Conservation (phyloP, 768 basidiomycete species). For the Tricholomella constricta region DNA sequence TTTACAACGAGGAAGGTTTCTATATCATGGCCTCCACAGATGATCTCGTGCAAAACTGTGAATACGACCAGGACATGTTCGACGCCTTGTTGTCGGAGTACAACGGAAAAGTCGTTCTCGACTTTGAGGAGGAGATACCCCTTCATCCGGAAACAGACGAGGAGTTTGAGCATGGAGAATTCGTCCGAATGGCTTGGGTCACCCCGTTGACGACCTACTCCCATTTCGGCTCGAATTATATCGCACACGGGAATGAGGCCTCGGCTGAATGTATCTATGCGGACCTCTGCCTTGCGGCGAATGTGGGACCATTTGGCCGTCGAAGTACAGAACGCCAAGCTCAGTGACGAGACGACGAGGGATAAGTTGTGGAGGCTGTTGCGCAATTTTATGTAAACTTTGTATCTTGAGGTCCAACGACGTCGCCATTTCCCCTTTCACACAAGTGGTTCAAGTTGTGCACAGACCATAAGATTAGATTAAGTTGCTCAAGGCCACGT, state of each 20-base stretch:
- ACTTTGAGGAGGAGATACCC: not conserved
- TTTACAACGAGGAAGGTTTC: not conserved
- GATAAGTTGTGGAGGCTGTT: too few relatives aligned
- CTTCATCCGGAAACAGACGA: too few relatives aligned
- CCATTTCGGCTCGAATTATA: not conserved
- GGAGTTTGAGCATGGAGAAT: not conserved
- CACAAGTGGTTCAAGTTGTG: too few relatives aligned
- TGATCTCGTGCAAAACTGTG: not conserved
- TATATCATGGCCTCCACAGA: not conserved
- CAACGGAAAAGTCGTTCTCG: not conserved
- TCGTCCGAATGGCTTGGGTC: constrained; percentile 7
- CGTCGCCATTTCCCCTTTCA: not conserved
- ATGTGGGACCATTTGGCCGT: constrained; percentile 1
- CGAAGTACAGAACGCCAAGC: too few relatives aligned
- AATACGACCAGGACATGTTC: not conserved
- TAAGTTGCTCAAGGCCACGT: constrained; percentile 28
- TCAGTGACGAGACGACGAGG: too few relatives aligned
- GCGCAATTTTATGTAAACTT: too few relatives aligned
- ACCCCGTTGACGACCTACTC: constrained; percentile 2
- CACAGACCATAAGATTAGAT: constrained; percentile 14
- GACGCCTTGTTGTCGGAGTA: not conserved
- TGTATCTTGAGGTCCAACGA: too few relatives aligned
- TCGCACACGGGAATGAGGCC: constrained; percentile 7
- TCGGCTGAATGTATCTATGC: constrained; percentile 1
- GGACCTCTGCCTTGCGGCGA: constrained; percentile 3